Evolutionary conservation across 495 filamentous ascomycete genomes (phyloP), one percentile per base, ranked within the genome.

Genomic region (Lophium mytilinum): DNA sequence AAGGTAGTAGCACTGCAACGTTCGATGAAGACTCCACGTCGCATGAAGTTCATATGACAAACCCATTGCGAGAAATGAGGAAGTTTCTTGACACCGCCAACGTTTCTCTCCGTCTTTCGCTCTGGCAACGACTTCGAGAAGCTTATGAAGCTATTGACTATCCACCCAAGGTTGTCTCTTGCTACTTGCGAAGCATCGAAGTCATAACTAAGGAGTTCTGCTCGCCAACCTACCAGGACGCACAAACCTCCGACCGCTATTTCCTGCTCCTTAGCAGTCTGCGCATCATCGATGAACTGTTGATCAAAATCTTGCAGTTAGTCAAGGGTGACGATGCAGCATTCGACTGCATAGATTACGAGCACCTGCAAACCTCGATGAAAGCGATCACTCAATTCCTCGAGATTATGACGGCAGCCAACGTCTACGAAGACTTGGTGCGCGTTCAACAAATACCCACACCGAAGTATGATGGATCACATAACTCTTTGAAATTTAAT

Each of bases 101-200:
- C 68, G 83, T 90, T 3, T 86, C 89, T 49, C 71, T 97, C 39
- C 81, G 88, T 51, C 72, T 97, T 3, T 86, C 91, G 56, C 74
- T 99, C 1, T 97, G 92, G 91, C 83, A 85, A 35, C 82, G 87
- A 55, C 80, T 99, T 12, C 83, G 88, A 21, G 86, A 90, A 35
- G 90, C 94, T 0, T 97, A 99, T 64, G 80, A 81, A 58, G 79
- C 78, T 34, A 91, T 96, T 53, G 80, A 86, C 12, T 92, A 94
- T 64, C 76, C 80, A 7, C 88, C 91, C 0, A 95, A 94, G 66
- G 83, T 94, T 24, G 80, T 97, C 19, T 89, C 84, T 0, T 96
- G 90, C 69, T 81, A 88, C 61, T 75, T 97, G 37, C 82, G 84
- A 55, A 90, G 86, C 60, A 88, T 97, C 50, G 87, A 90, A 65